Evolutionary conservation across 805 yeast species (phyloP), one percentile per base, ranked within the genome.

Genomic region (Saccharomycopsis olivae): DNA sequence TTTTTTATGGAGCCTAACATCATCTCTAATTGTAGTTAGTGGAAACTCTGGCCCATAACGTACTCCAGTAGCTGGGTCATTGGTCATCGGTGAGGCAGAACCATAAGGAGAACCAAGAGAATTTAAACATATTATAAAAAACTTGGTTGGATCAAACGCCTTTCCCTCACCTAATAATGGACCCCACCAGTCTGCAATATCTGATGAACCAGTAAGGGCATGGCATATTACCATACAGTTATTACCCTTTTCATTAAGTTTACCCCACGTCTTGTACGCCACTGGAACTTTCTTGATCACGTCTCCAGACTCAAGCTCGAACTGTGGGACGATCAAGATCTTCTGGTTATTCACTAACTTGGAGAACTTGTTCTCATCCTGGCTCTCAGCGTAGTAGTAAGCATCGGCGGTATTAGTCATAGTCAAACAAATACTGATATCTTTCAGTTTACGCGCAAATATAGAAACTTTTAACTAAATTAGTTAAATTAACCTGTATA

Each of bases 141-240:
- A 92, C 48, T 82, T 71, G 0, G 87, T 66, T 0, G 96, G 95
- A 60, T 92, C 98, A 59, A 92, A 86, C 1, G 97, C 94, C 43
- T 78, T 72, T 11, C 75, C 82, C 3, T 75, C 72, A 1, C 97
- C 98, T 21, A 92, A 62, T 18, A 92, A 60, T 0, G 97, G 96
- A 0, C 97, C 96, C 98, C 98, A 92, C 98, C 98, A 92, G 53
- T 92, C 98, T 29, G 81, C 71, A 14, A 89, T 95, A 56, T 92
- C 97, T 0, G 95, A 73, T 0, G 96, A 86, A 0, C 98, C 98
- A 0, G 97, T 87, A 40, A 92, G 65, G 0, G 98, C 97, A 64
- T 92, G 98, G 51, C 95, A 83, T 11, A 92, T 83, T n/a, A 92
- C 75, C 66, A 92, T 64, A 44, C 79, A 87, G 55, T 92, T 92